Evolutionary conservation across 441 rosid species (phyloP).

Genomic region (Croton laevigatus): DNA sequence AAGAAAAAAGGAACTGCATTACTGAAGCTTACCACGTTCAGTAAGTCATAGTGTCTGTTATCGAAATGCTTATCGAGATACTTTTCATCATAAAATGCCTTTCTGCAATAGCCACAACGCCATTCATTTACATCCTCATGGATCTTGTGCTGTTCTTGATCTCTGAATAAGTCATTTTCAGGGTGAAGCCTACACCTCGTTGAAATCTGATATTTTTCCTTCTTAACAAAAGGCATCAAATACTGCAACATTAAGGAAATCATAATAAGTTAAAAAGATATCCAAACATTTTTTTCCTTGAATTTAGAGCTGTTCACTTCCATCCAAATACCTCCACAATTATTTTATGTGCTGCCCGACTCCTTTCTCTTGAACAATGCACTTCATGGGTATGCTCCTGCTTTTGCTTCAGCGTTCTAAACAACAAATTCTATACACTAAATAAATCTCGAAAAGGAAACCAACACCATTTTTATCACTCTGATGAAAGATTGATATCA

Average conservation of each 20-base stretch:
- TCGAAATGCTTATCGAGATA: conserved; percentile 83
- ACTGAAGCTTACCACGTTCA: conserved; percentile 59
- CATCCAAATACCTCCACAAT: conserved; percentile 75
- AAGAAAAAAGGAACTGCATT: conserved; percentile 23
- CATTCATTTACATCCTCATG: conserved; percentile 70
- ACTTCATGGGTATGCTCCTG: conserved; percentile 49
- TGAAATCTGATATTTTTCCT: conserved; percentile 54
- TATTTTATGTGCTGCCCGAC: conserved; percentile 80
- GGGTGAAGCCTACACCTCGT: conserved; percentile 79
- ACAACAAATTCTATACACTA: conserved; percentile 11
- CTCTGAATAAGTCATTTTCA: conserved; percentile 71
- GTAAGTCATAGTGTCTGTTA: conserved; percentile 64
- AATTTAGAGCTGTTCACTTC: conserved; percentile 5
- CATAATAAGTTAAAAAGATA: background rate
- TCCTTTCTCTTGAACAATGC: conserved; percentile 96
- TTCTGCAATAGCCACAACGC: conserved; percentile 91
- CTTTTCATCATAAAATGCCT: conserved; percentile 71
- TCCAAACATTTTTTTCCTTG: background rate
- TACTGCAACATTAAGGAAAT: conserved; percentile 43
- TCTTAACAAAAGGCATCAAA: conserved; percentile 83
- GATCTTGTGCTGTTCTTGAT: conserved; percentile 85
- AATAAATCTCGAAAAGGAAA: conserved; percentile 7
- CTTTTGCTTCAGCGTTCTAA: conserved; percentile 36
- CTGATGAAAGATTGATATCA: background rate
- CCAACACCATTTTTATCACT: background rate